These are phyloP conservation scores for Fragaria iinumae DNA, from an alignment of 306 rosid species.

Conservation along the genomic window DNA sequence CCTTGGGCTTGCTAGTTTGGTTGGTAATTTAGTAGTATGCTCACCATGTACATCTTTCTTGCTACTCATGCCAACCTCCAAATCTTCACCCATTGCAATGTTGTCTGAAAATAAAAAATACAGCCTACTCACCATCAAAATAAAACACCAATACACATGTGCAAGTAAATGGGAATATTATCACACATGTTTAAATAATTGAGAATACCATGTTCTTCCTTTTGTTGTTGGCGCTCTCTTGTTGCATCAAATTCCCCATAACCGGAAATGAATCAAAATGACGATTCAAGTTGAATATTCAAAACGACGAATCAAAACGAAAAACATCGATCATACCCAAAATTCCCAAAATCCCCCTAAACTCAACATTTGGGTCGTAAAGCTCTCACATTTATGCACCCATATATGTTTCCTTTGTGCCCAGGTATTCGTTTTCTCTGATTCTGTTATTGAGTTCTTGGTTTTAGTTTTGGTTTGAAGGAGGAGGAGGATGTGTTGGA, in stretches of 20 bases:
- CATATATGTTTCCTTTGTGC: not conserved
- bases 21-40: conserved; percentile 37
- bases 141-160: not conserved
- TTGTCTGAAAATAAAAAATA: conserved; percentile 36
- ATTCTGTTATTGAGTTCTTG: not conserved
- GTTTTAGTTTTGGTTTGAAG: not conserved
- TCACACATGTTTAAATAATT: conserved; percentile 2
- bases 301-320: no score
- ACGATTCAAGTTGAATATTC: no score
- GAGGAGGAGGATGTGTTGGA: no score
- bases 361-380: not conserved
- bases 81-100: conserved; percentile 33
- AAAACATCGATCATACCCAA: not conserved
- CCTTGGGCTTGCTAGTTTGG: conserved; percentile 43
- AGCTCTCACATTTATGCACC: not conserved
- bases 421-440: not conserved
- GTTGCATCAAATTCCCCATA: not conserved
- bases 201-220: conserved; percentile 51
- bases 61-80: conserved; percentile 31
- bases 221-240: conserved; percentile 41
- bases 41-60: conserved; percentile 38
- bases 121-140: conserved; percentile 8
- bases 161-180: not conserved
- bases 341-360: not conserved
- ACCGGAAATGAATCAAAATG: no score